Evolutionary conservation across 2,329 filamentous ascomycete genomes (phyloP), one percentile per base, ranked within the genome.

Genomic region (Exophiala bonariae): DNA sequence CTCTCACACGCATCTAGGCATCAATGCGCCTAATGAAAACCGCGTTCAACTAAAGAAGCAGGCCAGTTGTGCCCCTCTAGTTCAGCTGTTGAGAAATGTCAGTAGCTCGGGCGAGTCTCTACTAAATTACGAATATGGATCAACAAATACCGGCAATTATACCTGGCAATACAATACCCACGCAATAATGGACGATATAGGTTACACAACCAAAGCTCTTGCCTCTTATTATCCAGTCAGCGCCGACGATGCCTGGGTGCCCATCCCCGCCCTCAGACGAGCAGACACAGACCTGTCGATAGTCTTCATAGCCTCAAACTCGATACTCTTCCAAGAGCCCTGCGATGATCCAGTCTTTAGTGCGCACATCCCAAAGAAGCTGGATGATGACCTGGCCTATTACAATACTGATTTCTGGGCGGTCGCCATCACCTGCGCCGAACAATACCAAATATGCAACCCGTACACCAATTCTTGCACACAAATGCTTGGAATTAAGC

Each of bases 381-480:
- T n/a, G n/a, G 36, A 28, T 6, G 16, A 22, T 14, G 8, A 11
- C 7, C 28, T 36, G 5, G 10, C 11, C 9, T 18, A 11, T 19
- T 48, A 42, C 19, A 13, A 35, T 4, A n/a, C 45, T 5, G 45
- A 48, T 19, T 17, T 28, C 8, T 48, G 35, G 7, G 32, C 38
- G 17, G 16, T 13, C 37, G 22, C 38, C 3, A 14, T 48, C 22
- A 33, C 22, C 13, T 48, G 45, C 28, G 18, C 18, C 16, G 45
- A 48, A 23, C 45, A 48, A 44, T 38, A 48, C 17, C 39, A 26
- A 8, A 17, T 44, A 11, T 48, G 45, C 30, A 35, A 46, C 18
- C 38, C 38, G 17, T 10, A 31, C 9, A 47, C 28, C 19, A 20
- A 38, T 14, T 14, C 30, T 18, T 48, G 45, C 39, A 48, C 45